Percentiles rank a stretch among this genome's conserved stretches.
phyloP scores from a whole-genome alignment of 768 basidiomycete genomes.

The Leccinum uliginosum region DNA sequence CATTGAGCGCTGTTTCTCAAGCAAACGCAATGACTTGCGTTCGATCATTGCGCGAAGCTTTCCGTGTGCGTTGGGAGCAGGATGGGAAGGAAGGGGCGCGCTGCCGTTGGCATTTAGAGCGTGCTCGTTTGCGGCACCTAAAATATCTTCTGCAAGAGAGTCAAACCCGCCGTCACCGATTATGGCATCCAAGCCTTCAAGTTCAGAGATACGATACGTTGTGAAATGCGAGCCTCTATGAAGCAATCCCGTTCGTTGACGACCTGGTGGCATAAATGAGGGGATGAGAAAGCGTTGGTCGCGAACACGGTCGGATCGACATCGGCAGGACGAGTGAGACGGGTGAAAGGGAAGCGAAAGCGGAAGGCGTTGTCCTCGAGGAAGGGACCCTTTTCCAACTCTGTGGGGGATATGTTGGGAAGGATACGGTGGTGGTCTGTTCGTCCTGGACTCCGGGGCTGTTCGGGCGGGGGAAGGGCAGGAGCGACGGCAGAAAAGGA shows the following conservation, averaged over 20 bases:
- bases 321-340: constrained; percentile 63
- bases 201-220: constrained; percentile 86
- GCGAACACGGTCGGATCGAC: constrained; percentile 59
- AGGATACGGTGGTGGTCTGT: constrained; percentile 35
- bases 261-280: constrained; percentile 80
- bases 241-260: constrained; percentile 89
- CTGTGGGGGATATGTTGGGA: constrained; percentile 45
- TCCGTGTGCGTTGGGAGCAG: constrained; percentile 63
- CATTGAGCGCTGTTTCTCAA: constrained; percentile 88
- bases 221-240: constrained; percentile 83
- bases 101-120: constrained; percentile 26
- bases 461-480: constrained; percentile 26
- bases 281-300: constrained; percentile 83
- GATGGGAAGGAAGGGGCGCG: constrained; percentile 32
- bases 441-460: constrained; percentile 52
- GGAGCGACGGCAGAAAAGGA: constrained; percentile 27
- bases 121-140: constrained; percentile 6
- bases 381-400: constrained; percentile 69
- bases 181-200: constrained; percentile 74
- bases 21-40: constrained; percentile 80
- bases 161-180: constrained; percentile 75
- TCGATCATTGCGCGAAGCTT: constrained; percentile 91
- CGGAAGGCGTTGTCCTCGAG: constrained; percentile 87
- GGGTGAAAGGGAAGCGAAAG: constrained; percentile 79
- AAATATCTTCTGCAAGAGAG: constrained; percentile 38